Evolutionary conservation across 305 asterid genomes (phyloP), one percentile per base, ranked within the genome.

Genomic region (Fraxinus angustifolia): DNA sequence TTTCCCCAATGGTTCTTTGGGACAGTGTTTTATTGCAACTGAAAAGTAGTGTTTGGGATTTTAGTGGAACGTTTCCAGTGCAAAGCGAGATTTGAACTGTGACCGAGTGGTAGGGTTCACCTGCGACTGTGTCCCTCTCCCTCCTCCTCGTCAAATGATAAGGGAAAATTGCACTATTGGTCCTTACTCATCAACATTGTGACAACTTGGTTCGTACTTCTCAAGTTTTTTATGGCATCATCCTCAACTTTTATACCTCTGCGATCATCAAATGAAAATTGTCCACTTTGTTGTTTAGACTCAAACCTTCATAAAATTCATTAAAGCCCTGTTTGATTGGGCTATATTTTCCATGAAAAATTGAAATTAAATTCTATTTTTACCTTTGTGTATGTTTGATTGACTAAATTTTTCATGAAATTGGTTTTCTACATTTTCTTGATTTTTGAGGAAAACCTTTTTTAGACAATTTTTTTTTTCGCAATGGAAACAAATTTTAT

Each of bases 81-180:
- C 45, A 70, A 34, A 75, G 10, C 77, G 38, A 78, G n/a, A 75
- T 71, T 76, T 42, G 50, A 17, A 17, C 7, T 17, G 14, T 74
- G 16, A 33, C 16, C 50, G 33, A 2, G 38, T 2, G 45, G 34
- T 73, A 80, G 77, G 82, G 82, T 78, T 81, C 79, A 28, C 76
- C 83, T 34, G 35, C 12, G 71, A 16, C 50, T 10, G 48, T 40
- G 16, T 2, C 12, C 16, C 50, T 10, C 50, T 0, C 16, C 16
- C 16, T 2, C 48, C 48, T 38, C 48, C 48, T 38, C 48, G 50
- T 42, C n/a, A 42, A 10, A 42, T 42, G 4, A 3, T 42, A 11
- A 11, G 4, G 4, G 3, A 11, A 42, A 2, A 11, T 42, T 42
- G 16, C 50, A 42, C 50, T 42, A 42, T 0, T 2, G n/a, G 50